Conservation (phyloP, 768 basidiomycete species). For the Infundibulicybe gibba region DNA sequence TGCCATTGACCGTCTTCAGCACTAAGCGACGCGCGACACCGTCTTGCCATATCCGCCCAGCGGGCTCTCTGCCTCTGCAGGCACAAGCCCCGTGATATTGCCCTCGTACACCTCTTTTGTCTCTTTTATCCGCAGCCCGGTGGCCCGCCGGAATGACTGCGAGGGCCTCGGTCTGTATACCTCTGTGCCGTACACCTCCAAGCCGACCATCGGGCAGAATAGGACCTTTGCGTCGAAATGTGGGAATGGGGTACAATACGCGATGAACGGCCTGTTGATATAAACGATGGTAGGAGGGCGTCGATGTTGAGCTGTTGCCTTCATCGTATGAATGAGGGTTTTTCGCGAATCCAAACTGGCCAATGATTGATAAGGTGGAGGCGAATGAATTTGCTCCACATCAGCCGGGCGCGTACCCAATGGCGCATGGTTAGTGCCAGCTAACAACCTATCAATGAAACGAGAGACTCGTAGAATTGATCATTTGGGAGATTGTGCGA, state of each 20-base stretch:
- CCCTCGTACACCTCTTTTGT: too few relatives aligned
- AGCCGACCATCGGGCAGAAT: slow-evolving; percentile 98
- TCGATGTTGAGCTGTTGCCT: slow-evolving; percentile 37
- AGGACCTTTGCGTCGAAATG: slow-evolving; percentile 95
- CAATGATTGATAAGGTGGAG: too few relatives aligned
- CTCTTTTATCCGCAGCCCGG: too few relatives aligned
- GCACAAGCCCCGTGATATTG: too few relatives aligned
- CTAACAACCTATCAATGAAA: too few relatives aligned
- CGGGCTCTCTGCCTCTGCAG: slow-evolving; percentile 95
- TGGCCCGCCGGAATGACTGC: slow-evolving; percentile 93
- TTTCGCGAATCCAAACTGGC: too few relatives aligned
- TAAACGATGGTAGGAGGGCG: slow-evolving; percentile 64
- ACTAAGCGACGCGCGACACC: slow-evolving; percentile 94
- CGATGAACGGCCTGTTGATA: slow-evolving; percentile 63
- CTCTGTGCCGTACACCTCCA: slow-evolving; percentile 94
- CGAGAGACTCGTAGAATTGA: too few relatives aligned
- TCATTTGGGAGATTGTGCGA: too few relatives aligned
- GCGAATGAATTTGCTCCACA: too few relatives aligned
- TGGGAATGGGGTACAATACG: slow-evolving; percentile 92
- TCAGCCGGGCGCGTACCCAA: too few relatives aligned
- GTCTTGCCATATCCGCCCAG: slow-evolving; percentile 98
- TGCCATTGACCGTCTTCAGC: slow-evolving; percentile 89
- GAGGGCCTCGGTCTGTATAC: slow-evolving; percentile 98
- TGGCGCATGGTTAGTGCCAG: too few relatives aligned
- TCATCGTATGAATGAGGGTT: neutral